Percentiles rank a stretch among this genome's conserved stretches.
Evolutionary conservation across 495 filamentous ascomycete species (phyloP).

Genomic region (Aspergillus saccharolyticus): DNA sequence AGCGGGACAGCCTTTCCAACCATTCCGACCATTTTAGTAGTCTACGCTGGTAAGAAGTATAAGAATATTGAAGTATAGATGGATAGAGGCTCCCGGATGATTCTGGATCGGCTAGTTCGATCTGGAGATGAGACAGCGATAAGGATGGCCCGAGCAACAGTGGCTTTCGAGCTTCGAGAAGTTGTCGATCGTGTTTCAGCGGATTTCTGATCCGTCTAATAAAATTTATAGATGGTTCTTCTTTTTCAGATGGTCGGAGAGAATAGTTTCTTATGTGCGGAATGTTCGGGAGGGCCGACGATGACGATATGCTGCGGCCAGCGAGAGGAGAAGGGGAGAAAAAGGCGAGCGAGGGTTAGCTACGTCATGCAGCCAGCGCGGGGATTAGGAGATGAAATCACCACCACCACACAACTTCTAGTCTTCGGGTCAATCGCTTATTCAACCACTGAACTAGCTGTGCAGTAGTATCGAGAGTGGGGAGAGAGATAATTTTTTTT

Average conservation of each 20-base stretch:
- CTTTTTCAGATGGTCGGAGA: slow-evolving; percentile 2
- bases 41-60: too few species aligned
- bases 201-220: slow-evolving; percentile 12
- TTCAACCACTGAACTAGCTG: background rate
- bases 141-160: background rate
- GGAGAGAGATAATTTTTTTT: background rate
- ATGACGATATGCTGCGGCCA: slow-evolving; percentile 30
- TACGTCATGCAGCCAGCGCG: slow-evolving; percentile 35
- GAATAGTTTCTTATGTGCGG: slow-evolving; percentile 27
- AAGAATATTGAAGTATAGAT: background rate
- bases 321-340: too few species aligned
- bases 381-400: slow-evolving; percentile 22
- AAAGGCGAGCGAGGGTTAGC: too few species aligned
- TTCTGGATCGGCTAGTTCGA: background rate
- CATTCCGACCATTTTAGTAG: too few species aligned
- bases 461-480: background rate
- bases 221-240: slow-evolving; percentile 10
- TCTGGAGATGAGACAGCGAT: background rate
- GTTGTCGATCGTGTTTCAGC: background rate
- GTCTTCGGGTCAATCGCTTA: background rate
- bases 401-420: slow-evolving; percentile 7
- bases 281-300: slow-evolving; percentile 28
- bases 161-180: background rate
- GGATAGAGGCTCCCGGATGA: background rate
- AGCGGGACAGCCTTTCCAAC: slow-evolving; percentile 26